Conservation (phyloP, 2,329 filamentous ascomycete species). For the Kalmusia sp. region DNA sequence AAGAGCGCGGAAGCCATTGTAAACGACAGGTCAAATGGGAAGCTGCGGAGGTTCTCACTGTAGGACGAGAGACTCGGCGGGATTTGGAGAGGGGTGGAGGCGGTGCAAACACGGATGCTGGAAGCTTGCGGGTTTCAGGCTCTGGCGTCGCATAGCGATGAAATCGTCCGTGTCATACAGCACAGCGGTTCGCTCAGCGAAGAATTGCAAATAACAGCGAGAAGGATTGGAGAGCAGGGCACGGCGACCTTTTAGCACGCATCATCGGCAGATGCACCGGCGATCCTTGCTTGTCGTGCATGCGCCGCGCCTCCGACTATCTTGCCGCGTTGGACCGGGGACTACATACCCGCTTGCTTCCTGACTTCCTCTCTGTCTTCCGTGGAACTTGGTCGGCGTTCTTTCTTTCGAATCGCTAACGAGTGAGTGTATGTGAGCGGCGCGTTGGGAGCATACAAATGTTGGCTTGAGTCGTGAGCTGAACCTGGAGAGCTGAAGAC, state of each 20-base stretch:
- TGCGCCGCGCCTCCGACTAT: not conserved
- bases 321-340: not conserved
- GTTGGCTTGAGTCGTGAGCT: no score
- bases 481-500: not conserved
- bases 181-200: not conserved
- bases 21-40: not conserved
- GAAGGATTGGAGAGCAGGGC: not conserved
- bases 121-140: no score
- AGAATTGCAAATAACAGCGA: not conserved
- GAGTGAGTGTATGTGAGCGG: not conserved
- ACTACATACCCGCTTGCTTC: conserved; percentile 6
- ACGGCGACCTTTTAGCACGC: not conserved
- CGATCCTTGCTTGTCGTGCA: not conserved
- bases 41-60: not conserved
- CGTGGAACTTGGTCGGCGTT: not conserved
- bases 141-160: no score
- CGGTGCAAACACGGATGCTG: not conserved
- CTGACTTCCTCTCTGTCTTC: not conserved
- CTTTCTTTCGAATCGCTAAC: not conserved
- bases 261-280: not conserved
- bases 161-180: no score
- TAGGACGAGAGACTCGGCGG: no score
- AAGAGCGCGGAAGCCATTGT: not conserved
- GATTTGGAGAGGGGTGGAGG: not conserved
- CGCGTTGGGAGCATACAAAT: no score